Base-by-base conservation (phyloP, 176 grass and related monocot genomes). In the Luzula sylvatica region DNA sequence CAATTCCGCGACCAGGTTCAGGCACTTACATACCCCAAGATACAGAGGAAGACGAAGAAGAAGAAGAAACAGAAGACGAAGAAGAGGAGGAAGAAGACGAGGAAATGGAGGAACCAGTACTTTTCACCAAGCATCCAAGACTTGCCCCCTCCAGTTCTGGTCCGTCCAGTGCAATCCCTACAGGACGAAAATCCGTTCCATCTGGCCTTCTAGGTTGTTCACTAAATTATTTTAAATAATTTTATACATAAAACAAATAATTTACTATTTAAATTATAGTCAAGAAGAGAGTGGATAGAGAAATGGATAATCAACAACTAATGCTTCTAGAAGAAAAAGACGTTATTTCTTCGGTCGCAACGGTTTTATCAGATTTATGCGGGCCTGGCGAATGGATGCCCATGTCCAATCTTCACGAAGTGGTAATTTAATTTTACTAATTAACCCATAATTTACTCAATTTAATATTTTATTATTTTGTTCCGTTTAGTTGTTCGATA, bases 271-370 rank as follows among this genome's bases (percentile, higher is more conserved):
- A 47, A 47, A 16, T 16, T 59, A 27, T 72, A 78, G 81, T 51
- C 50, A 83, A 53, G 39, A 86, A 67, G 61, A 44, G 24, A 64
- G 43, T 64, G 7, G 26, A 76, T 67, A 82, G 67, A 53, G 79
- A 94, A 65, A 72, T 69, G 68, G 88, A 94, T 64, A 67, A 87
- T 65, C 53, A 76, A 24, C 60, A 74, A 63, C 57, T 94, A 27
- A 75, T 94, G 61, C 72, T 68, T 35, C 73, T 94, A 67, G 88
- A 94, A 83, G 79, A 94, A 75, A 87, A 83, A 80, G 88, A 94
- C 67, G 72, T 87, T 61, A 72, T 83, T 38, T 94, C 79, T 53
- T 94, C 75, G 43, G 55, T 82, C 47, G 72, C 79, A 54, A 80
- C 69, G 30, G 67, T 94, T 48, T 54, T 87, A 26, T 65, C 72